A percentile compares a stretch with the other conserved stretches of the same genome.
phyloP scores from a whole-genome alignment of 768 basidiomycete species.

The Rhodocollybia butyracea region DNA sequence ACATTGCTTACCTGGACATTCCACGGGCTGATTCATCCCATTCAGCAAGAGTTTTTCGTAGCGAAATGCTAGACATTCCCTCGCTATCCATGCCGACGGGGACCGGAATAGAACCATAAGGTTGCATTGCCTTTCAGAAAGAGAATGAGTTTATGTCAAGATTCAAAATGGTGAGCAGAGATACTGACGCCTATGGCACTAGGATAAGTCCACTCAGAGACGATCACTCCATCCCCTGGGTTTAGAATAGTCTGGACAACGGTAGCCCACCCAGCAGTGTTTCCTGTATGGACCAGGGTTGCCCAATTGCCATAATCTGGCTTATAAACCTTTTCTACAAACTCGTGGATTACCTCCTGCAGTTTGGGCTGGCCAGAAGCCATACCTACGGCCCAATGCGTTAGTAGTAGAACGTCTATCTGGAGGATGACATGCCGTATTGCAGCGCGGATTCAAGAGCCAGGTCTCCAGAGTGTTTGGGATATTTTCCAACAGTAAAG shows the following conservation, averaged over 20 bases:
- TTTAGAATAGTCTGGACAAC: constrained; percentile 60
- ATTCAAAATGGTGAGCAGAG: constrained; percentile 4
- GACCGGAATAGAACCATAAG: constrained; percentile 42
- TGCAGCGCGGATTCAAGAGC: constrained; percentile 69
- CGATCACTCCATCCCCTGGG: constrained; percentile 55
- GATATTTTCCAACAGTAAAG: constrained; percentile 62
- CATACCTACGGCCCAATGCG: constrained; percentile 22
- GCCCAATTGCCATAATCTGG: constrained; percentile 62
- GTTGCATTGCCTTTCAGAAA: constrained; percentile 12
- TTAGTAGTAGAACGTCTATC: not conserved
- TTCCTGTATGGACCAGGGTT: constrained; percentile 58
- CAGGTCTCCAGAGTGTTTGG: constrained; percentile 38
- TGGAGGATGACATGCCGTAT: constrained; percentile 43
- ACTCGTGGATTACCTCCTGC: constrained; percentile 52
- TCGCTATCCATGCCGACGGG: constrained; percentile 64
- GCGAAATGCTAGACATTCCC: constrained; percentile 62
- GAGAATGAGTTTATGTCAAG: too few species aligned
- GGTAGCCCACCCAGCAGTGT: constrained; percentile 70
- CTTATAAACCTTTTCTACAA: constrained; percentile 40
- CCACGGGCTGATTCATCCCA: constrained; percentile 65
- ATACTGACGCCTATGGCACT: constrained; percentile 38
- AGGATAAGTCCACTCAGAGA: constrained; percentile 77
- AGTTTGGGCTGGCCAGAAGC: constrained; percentile 56
- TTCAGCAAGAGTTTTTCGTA: constrained; percentile 54
- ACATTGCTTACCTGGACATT: constrained; percentile 44